phyloP scores from a whole-genome alignment of 1,139 yeast species.

The Maudiozyma humilis region DNA sequence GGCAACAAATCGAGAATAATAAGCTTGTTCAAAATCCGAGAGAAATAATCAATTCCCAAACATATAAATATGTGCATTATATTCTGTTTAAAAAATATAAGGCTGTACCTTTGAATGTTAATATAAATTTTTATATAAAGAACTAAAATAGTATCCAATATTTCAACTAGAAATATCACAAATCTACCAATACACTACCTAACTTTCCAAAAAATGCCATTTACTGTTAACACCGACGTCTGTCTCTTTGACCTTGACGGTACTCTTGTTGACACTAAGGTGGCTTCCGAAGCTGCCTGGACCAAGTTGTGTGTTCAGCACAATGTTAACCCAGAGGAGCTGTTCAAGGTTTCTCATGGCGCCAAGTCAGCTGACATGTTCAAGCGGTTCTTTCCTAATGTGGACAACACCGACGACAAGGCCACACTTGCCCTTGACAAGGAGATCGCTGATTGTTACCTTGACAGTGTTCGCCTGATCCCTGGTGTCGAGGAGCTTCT shows the following conservation, averaged over 20 bases:
- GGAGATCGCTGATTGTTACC: slow-evolving; percentile 53
- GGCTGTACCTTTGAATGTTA: too few relatives aligned
- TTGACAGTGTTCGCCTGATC: slow-evolving; percentile 55
- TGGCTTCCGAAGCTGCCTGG: slow-evolving; percentile 70
- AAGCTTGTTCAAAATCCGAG: too few relatives aligned
- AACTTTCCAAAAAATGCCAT: too few relatives aligned
- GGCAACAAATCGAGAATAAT: too few relatives aligned
- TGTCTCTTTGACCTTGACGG: slow-evolving; percentile 69
- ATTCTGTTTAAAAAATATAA: too few relatives aligned
- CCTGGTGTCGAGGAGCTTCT: slow-evolving; percentile 61
- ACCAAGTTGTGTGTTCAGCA: slow-evolving; percentile 52
- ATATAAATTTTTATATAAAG: too few relatives aligned
- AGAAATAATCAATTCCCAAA: too few relatives aligned
- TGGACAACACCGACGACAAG: slow-evolving; percentile 50
- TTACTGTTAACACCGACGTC: slow-evolving; percentile 18
- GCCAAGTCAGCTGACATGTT: slow-evolving; percentile 63
- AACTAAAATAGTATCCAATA: too few relatives aligned
- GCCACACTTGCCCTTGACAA: slow-evolving; percentile 50
- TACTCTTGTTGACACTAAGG: slow-evolving; percentile 64
- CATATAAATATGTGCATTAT: background rate
- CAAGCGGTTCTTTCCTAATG: slow-evolving; percentile 56
- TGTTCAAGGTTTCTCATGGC: slow-evolving; percentile 65
- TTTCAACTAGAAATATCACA: too few relatives aligned
- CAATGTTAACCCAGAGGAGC: slow-evolving; percentile 56
- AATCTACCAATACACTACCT: too few relatives aligned